Evolutionary conservation across 139 green algal genomes (phyloP).

Genomic region (Medakamo hakoo): DNA sequence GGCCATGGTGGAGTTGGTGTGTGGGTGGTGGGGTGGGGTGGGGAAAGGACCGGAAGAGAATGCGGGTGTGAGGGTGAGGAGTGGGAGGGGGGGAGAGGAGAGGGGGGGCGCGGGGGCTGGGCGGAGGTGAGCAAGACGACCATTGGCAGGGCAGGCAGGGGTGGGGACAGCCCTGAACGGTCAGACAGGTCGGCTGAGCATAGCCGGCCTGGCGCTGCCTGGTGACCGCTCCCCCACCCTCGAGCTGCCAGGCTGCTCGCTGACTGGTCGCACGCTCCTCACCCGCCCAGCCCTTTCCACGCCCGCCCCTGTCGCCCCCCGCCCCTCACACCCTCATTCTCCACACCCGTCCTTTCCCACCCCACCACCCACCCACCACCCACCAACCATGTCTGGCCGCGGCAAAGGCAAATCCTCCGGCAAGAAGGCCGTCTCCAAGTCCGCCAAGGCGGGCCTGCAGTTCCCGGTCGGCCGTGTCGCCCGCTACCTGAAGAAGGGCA

Average conservation of each 20-base stretch:
- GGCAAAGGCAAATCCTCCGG: constrained; percentile 44
- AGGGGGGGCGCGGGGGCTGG: background rate
- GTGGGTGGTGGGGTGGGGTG: background rate
- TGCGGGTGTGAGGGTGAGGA: background rate
- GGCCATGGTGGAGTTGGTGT: constrained; percentile 4
- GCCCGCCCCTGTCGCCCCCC: background rate
- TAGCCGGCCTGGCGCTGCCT: background rate
- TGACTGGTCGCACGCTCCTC: background rate
- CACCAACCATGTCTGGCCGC: constrained; percentile 49
- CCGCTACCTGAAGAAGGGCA: constrained; percentile 71
- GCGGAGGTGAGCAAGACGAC: too few species aligned
- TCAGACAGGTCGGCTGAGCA: background rate
- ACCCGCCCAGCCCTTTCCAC: background rate
- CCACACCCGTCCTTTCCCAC: background rate
- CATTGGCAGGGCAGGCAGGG: background rate
- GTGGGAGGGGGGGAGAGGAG: background rate
- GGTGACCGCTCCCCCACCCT: background rate
- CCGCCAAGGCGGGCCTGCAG: constrained; percentile 75
- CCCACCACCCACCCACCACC: constrained; percentile 3
- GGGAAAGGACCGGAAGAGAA: background rate
- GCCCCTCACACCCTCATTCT: background rate
- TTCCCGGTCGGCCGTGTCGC: constrained; percentile 75
- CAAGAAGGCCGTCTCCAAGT: constrained; percentile 64
- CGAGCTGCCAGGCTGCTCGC: too few species aligned
- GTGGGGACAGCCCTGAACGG: background rate